Evolutionary conservation across 139 green algal species (phyloP).

Genomic region (Trebouxia sp.): DNA sequence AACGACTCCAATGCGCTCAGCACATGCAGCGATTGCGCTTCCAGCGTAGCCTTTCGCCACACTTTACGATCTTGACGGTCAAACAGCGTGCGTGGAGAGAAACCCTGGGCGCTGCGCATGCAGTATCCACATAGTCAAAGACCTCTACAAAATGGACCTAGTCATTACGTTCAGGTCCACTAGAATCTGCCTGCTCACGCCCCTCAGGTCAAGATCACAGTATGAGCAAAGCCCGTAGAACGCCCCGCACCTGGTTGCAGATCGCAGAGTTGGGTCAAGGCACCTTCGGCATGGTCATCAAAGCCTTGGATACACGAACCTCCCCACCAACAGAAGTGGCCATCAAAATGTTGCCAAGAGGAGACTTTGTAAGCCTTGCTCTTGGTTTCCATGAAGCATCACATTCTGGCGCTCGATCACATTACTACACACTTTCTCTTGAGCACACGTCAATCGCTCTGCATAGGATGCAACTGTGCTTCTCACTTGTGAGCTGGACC

Average conservation of each 20-base stretch:
- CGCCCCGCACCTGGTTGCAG: conserved; percentile 19
- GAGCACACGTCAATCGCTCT: too few relatives aligned
- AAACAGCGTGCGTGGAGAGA: too few relatives aligned
- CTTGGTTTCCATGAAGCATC: not conserved
- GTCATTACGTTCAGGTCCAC: conserved; percentile 14
- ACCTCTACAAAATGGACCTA: not conserved
- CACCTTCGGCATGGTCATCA: conserved; percentile 50
- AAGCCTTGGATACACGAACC: conserved; percentile 39
- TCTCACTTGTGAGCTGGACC: too few relatives aligned
- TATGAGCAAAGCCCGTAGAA: not conserved
- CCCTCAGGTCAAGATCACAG: too few relatives aligned
- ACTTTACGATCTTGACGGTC: too few relatives aligned
- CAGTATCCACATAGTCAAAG: not conserved
- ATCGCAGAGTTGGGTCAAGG: conserved; percentile 39
- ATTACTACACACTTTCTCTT: too few relatives aligned
- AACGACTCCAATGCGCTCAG: too few relatives aligned
- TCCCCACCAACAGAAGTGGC: conserved; percentile 41
- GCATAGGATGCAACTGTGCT: too few relatives aligned
- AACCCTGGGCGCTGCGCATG: not conserved
- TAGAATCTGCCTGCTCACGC: too few relatives aligned
- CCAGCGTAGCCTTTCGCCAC: too few relatives aligned
- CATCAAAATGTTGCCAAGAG: conserved; percentile 59
- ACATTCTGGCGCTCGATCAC: too few relatives aligned
- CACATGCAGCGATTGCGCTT: too few relatives aligned
- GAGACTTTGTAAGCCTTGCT: conserved; percentile 45